phyloP scores from a whole-genome alignment of 768 basidiomycete species.

The Pulveroboletus ravenelii region DNA sequence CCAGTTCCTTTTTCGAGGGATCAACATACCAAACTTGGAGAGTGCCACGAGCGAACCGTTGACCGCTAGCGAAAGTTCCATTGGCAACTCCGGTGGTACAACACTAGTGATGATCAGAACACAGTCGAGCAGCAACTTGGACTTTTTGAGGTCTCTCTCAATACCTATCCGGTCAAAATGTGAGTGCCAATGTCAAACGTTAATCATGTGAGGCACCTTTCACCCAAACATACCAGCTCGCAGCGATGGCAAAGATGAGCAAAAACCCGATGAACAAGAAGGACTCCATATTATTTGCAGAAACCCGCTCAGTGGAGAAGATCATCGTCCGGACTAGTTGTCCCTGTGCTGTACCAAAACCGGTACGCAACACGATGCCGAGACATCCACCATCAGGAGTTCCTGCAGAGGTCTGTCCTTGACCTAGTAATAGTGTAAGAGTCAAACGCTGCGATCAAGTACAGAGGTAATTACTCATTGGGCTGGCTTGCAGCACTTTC shows the following conservation, averaged over 20 bases:
- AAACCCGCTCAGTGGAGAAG: conserved; percentile 94
- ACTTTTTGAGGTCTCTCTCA: conserved; percentile 89
- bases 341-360: conserved; percentile 96
- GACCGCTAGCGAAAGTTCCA: conserved; percentile 95
- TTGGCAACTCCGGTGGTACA: conserved; percentile 95
- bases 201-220: conserved; percentile 56
- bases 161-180: conserved; percentile 50
- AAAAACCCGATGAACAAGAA: conserved; percentile 99
- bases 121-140: conserved; percentile 91
- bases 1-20: not conserved
- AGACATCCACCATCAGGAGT: conserved; percentile 93
- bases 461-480: conserved; percentile 31
- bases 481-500: conserved; percentile 84
- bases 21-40: conserved; percentile 77
- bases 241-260: conserved; percentile 95
- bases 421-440: conserved; percentile 16
- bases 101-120: conserved; percentile 96
- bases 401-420: conserved; percentile 39
- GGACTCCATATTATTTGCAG: conserved; percentile 92
- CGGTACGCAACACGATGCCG: conserved; percentile 88
- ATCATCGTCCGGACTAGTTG: conserved; percentile 99
- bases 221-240: conserved; percentile 97
- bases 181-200: conserved; percentile 2
- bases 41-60: conserved; percentile 92
- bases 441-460: not conserved